Evolutionary conservation across 2,329 filamentous ascomycete genomes (phyloP), one percentile per base, ranked within the genome.

Genomic region (Botrytis byssoidea): DNA sequence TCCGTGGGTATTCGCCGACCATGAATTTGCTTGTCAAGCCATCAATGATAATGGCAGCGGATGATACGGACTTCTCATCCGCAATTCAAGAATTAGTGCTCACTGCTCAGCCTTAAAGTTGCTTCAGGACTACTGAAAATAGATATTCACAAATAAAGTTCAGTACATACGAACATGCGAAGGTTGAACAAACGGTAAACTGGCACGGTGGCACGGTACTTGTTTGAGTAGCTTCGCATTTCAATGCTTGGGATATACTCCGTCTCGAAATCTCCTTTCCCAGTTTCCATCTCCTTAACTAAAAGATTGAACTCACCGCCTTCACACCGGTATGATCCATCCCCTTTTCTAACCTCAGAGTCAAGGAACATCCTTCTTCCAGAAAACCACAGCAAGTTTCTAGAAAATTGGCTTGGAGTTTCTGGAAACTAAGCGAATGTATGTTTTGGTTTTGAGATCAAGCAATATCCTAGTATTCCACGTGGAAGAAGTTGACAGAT

Each of bases 401-500:
- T 68, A 57, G 66, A 68, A 68, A 37, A 57, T 68, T 68, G 48
- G 3, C 29, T 57, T 57, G 48, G 35, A 68, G 40, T 10, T 29
- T 42, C 32, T 16, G 9, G n/a, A 55, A 68, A 42, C 18, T 68
- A 55, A 68, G 65, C 65, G 46, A 57, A 35, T 40, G 25, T 5
- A n/a, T 55, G 35, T 37, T 55, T 37, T 20, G 25, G 22, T 67
- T 40, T 67, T 4, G 46, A n/a, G 16, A 40, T 37, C 65, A 51
- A 67, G 65, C 65, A 67, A 25, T 29, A 67, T 51, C 44, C 65
- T 40, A 35, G 65, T 29, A 16, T 12, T 67, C 32, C 65, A 51
- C 44, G 65, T 51, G 44, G 65, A 51, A 40, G 65, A 51, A 51
- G 44, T 67, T 67, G 65, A 67, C 65, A 67, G 65, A 67, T 67